phyloP scores from a whole-genome alignment of 257 asterid genomes.

The Plantago major region DNA sequence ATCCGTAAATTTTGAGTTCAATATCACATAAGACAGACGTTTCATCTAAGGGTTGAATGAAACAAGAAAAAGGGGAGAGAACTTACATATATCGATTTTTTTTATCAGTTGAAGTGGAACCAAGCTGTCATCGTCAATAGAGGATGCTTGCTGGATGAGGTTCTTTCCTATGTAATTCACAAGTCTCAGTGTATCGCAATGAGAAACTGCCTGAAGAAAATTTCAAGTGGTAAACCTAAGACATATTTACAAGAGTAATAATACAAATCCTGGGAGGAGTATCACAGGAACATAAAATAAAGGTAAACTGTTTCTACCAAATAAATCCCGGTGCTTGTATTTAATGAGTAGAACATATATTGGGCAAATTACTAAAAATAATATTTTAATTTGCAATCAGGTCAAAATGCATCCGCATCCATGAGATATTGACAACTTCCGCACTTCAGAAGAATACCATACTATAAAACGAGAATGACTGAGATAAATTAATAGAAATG shows the following conservation, averaged over 20 bases:
- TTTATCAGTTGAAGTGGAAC: slow-evolving; percentile 27
- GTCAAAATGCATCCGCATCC: slow-evolving; percentile 5
- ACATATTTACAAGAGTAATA: not conserved
- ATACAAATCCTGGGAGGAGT: not conserved
- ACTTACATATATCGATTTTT: slow-evolving; percentile 46
- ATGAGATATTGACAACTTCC: slow-evolving; percentile 14
- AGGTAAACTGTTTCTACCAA: not conserved
- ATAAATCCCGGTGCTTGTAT: not conserved
- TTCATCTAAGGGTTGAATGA: not conserved
- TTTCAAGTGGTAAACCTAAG: slow-evolving; percentile 10
- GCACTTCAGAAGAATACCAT: slow-evolving; percentile 17
- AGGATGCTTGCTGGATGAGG: slow-evolving; percentile 28
- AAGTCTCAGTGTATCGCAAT: slow-evolving; percentile 33
- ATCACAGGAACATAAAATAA: not conserved
- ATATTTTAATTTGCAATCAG: slow-evolving; percentile 19
- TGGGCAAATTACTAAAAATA: too few species aligned
- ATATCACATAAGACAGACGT: too few species aligned
- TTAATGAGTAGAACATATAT: not conserved
- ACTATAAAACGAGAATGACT: slow-evolving; percentile 3
- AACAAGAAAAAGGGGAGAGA: slow-evolving; percentile 7
- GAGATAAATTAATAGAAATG: slow-evolving; percentile 14
- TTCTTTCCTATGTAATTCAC: slow-evolving; percentile 31
- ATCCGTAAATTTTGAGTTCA: slow-evolving; percentile 11
- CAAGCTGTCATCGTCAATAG: slow-evolving; percentile 38
- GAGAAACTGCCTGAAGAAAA: slow-evolving; percentile 46